Base-by-base conservation (phyloP, 1,284 basidiomycete species). In the Vanrija humicola region DNA sequence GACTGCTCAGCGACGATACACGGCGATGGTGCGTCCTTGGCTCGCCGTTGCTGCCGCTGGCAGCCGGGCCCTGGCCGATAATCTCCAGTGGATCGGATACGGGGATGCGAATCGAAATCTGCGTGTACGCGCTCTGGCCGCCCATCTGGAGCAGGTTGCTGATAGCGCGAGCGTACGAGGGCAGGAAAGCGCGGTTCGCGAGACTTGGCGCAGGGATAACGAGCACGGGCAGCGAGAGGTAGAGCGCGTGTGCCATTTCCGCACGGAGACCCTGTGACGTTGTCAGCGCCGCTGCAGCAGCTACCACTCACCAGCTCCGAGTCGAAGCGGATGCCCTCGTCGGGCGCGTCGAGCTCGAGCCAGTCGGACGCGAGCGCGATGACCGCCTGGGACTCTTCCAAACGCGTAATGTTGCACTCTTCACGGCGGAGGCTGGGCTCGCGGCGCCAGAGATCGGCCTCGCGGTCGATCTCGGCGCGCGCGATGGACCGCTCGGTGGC, bases 311-410 rank as follows among this genome's bases (percentile, higher is more conserved):
- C 91, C 55, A 96, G 87, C 78, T 97, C 96, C 50, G 92, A 88
- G 70, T 99, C 96, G 66, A 95, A 89, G 45, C 96, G 85, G 56
- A 98, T 88, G 79, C 94, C 94, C 69, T 94, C 90, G 75, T 97
- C 93, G 1, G 83, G 79, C 12, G 91, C 87, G 77, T 99, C 96
- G 42, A 98, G 81, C 74, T 97, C 91, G 12, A 99, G 81, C 96
- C 96, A 99, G 56, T 90, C 89, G 15, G 92, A 91, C 9, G 88
- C 82, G 67, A 96, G 82, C 3, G 82, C 87, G 18, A 89, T 83
- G 21, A 90, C 79, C 38, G 82, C 82, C 56, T 89, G 86, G 2
- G 89, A 86, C 72, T 98, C 94, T 72, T 95, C 92, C 87, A 95
- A 80, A 56, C 87, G 80, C 9, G 88, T 89, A 47, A 98, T 82